phyloP scores from a whole-genome alignment of 768 basidiomycete species.

The Bullera alba region DNA sequence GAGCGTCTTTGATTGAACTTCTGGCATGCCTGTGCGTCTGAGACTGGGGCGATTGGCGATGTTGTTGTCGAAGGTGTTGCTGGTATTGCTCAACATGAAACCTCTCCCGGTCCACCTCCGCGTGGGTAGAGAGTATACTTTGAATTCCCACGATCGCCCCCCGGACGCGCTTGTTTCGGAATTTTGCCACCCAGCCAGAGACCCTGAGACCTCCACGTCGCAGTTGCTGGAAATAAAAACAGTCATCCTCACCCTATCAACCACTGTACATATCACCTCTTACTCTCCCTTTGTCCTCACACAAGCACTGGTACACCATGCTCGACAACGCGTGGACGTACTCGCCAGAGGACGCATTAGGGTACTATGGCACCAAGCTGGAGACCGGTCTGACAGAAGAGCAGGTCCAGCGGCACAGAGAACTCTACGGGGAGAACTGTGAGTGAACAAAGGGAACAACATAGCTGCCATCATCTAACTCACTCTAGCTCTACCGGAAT shows the following conservation, averaged over 20 bases:
- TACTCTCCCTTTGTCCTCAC: background rate
- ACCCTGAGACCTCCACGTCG: background rate
- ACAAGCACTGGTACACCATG: constrained; percentile 28
- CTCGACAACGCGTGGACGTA: constrained; percentile 63
- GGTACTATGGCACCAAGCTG: constrained; percentile 64
- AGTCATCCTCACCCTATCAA: background rate
- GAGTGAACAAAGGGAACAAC: constrained; percentile 14
- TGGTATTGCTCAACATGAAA: too few species aligned
- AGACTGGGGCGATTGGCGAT: too few species aligned
- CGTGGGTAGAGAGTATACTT: too few species aligned
- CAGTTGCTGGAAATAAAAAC: background rate
- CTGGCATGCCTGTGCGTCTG: too few species aligned
- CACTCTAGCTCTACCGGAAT: constrained; percentile 76
- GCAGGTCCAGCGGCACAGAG: constrained; percentile 65
- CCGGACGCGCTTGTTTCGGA: background rate
- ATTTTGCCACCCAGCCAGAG: background rate
- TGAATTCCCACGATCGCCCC: constrained; percentile 1
- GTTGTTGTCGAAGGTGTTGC: too few species aligned
- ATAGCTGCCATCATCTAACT: constrained; percentile 1
- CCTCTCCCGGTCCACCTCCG: too few species aligned
- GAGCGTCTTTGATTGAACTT: background rate
- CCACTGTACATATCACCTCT: background rate
- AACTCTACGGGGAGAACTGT: constrained; percentile 73
- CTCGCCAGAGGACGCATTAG: constrained; percentile 61
- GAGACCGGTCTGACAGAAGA: constrained; percentile 58